Base-by-base conservation (phyloP, 108 stramenopile genomes). In the Asterionellopsis glacialis region DNA sequence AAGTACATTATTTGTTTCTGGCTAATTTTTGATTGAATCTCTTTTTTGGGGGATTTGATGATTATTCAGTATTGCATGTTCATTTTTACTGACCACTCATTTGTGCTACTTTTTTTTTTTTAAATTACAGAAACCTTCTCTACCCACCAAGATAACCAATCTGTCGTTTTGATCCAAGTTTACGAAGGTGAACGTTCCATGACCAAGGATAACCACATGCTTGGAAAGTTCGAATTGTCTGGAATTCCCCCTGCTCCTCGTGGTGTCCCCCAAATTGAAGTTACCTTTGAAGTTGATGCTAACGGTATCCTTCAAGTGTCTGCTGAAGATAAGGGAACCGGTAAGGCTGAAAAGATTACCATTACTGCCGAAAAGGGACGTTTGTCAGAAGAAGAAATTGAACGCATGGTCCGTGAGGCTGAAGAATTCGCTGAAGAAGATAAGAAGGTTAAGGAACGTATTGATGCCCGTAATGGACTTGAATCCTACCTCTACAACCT, bases 351-450 rank as follows among this genome's bases (percentile, higher is more conserved):
- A 77, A 82, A 82, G 66, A 95, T 98, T 54, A 98, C 96, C 24
- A 98, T 97, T 69, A 97, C 95, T 18, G 82, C 90, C 26, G 96
- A 98, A 68, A 96, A 97, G 61, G 98, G 98, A 44, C 85, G 98
- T 40, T 76, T 98, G 21, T 77, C 84, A 0, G 92, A 93, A 59
- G 95, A 97, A 44, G 96, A 98, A 52, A 96, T 97, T 65, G 81
- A 96, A 51, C 82, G 91, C 61, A 97, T 98, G 96, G 91, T 97
- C 10, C 65, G 69, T 24, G 96, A 98, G 68, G 97, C 95, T 14
- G 95, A 96, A 65, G 72, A 80, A 64, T 90, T 74, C 72, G 96
- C 95, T 18, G 96, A 96, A 55, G 89, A 93, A 65, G 94, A 95
- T 65, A 76, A 74, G 60, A 71, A 67, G 51, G 77, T 93, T 45